A percentile compares a stretch with the other conserved stretches of the same genome.
Conservation (phyloP, 169 alveolate species). For the Toxoplasma gondii region DNA sequence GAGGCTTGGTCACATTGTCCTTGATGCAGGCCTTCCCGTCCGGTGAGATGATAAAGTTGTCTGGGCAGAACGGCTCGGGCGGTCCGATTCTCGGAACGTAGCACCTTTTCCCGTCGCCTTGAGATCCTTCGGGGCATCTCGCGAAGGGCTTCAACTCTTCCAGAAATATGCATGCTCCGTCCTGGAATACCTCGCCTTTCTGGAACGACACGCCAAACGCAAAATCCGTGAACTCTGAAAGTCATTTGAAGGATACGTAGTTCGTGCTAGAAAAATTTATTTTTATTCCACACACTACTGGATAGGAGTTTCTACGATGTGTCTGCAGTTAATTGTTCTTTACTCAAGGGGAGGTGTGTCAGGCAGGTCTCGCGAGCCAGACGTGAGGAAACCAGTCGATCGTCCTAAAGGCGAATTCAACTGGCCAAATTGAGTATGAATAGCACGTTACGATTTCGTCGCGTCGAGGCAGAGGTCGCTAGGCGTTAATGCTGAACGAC, state of each 20-base stretch:
- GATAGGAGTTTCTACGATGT: not conserved
- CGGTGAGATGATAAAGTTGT: not conserved
- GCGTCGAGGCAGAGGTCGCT: too few relatives aligned
- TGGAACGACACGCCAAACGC: not conserved
- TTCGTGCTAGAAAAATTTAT: not conserved
- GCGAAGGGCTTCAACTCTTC: conserved; percentile 26
- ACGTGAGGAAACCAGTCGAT: too few relatives aligned
- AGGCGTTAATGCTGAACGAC: too few relatives aligned
- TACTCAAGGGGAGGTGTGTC: too few relatives aligned
- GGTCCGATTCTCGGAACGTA: conserved; percentile 7
- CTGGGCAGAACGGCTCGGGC: conserved; percentile 18
- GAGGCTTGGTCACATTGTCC: conserved; percentile 8
- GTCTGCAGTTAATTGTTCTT: too few relatives aligned
- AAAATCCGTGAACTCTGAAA: not conserved
- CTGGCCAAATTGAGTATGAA: too few relatives aligned
- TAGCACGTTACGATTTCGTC: too few relatives aligned
- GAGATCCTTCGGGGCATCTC: conserved; percentile 32
- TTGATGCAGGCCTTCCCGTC: conserved; percentile 22
- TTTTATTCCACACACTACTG: not conserved
- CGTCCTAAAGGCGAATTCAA: too few relatives aligned
- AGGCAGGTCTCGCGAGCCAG: too few relatives aligned
- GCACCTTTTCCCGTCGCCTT: conserved; percentile 37
- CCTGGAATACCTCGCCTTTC: conserved; percentile 37
- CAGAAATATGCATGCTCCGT: not conserved
- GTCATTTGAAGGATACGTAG: not conserved